Evolutionary conservation across 2,329 filamentous ascomycete species (phyloP).

Genomic region (Paecilomyces dactylethromorphus): DNA sequence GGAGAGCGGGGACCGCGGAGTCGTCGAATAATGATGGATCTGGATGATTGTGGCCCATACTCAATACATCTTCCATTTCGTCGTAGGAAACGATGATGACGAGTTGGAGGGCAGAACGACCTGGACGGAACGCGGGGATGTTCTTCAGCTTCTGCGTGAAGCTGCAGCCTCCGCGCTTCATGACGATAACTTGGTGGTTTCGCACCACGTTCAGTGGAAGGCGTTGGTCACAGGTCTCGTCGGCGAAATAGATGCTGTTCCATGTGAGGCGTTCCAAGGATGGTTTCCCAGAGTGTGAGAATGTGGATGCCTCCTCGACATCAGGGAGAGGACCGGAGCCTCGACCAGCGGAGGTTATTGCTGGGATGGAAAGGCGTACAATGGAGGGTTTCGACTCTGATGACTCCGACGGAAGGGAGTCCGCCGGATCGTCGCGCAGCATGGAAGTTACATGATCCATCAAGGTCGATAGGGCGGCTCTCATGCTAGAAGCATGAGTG

Average conservation of each 20-base stretch:
- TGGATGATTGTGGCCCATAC: constrained; percentile 17
- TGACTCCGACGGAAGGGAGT: constrained; percentile 18
- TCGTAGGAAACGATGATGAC: constrained; percentile 69
- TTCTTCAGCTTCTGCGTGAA: constrained; percentile 78
- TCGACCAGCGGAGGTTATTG: constrained; percentile 44
- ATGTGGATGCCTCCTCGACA: constrained; percentile 46
- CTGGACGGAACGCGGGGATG: constrained; percentile 70
- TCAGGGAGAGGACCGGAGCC: constrained; percentile 64
- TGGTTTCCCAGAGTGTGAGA: constrained; percentile 29
- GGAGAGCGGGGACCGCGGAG: constrained; percentile 19
- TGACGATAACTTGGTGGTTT: constrained; percentile 68
- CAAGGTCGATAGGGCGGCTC: constrained; percentile 39
- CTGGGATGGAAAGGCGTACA: constrained; percentile 39
- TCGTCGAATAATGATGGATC: constrained; percentile 21
- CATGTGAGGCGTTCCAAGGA: constrained; percentile 53
- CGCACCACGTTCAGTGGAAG: constrained; percentile 47
- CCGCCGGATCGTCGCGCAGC: constrained; percentile 37
- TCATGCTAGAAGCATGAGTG: constrained; percentile 29
- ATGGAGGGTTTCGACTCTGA: constrained; percentile 23
- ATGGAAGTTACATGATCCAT: constrained; percentile 46
- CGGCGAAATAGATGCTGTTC: constrained; percentile 65
- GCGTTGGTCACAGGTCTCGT: constrained; percentile 55
- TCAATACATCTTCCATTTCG: constrained; percentile 33
- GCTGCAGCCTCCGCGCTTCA: constrained; percentile 75
- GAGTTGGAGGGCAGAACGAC: constrained; percentile 60